Evolutionary conservation across 140 eudicot genomes (phyloP).

Genomic region (Anethum foeniculum): DNA sequence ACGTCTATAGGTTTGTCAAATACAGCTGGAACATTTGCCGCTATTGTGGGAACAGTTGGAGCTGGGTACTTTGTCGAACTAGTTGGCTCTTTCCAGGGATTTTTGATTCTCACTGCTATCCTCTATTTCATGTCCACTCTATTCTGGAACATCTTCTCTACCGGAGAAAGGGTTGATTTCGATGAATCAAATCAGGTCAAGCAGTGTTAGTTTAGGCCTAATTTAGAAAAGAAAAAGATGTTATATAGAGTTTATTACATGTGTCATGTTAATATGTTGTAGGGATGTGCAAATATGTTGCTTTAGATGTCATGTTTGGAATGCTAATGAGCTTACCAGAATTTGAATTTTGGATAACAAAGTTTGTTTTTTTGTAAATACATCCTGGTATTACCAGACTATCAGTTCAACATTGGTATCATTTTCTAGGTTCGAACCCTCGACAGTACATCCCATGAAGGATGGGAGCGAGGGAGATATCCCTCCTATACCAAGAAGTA

Average conservation of each 20-base stretch:
- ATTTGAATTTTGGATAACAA: neutral
- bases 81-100: slow-evolving; percentile 86
- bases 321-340: neutral
- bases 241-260: neutral
- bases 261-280: neutral
- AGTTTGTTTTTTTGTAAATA: neutral
- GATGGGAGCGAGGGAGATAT: too few species aligned
- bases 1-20: slow-evolving; percentile 62
- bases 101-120: slow-evolving; percentile 68
- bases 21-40: slow-evolving; percentile 89
- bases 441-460: too few species aligned
- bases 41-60: slow-evolving; percentile 91
- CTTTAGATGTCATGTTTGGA: neutral
- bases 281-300: neutral
- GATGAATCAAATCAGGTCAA: slow-evolving; percentile 38
- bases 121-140: slow-evolving; percentile 64
- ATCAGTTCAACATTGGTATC: too few species aligned
- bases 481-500: too few species aligned
- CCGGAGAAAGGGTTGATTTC: slow-evolving; percentile 81
- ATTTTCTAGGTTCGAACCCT: too few species aligned
- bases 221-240: neutral
- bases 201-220: neutral
- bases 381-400: neutral
- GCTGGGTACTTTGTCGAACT: slow-evolving; percentile 89
- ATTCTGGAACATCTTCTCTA: slow-evolving; percentile 60